phyloP scores from a whole-genome alignment of 257 asterid genomes.

The Paulownia fortunei region DNA sequence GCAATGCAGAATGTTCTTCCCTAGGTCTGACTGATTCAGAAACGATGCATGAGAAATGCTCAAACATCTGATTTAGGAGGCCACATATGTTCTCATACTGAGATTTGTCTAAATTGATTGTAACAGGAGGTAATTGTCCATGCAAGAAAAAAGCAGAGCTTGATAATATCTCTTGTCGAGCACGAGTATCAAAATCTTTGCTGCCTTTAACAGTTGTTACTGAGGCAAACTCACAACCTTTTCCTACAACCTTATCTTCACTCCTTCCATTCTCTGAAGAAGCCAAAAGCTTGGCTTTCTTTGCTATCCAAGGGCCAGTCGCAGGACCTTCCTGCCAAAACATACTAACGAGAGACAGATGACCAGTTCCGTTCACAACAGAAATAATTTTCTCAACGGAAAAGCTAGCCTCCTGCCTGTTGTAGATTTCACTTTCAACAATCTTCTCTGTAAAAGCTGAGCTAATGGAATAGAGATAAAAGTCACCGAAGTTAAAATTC shows the following conservation, averaged over 20 bases:
- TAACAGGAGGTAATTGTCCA: slow-evolving; percentile 65
- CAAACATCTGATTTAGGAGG: slow-evolving; percentile 60
- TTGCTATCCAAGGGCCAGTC: slow-evolving; percentile 86
- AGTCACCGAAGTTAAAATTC: slow-evolving; percentile 62
- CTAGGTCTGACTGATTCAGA: slow-evolving; percentile 46
- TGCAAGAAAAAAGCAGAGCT: slow-evolving; percentile 73
- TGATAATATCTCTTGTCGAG: slow-evolving; percentile 68
- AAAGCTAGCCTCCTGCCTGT: slow-evolving; percentile 47
- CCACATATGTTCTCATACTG: slow-evolving; percentile 57
- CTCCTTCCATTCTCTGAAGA: slow-evolving; percentile 67
- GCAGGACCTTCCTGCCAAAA: slow-evolving; percentile 74
- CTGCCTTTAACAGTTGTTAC: slow-evolving; percentile 71
- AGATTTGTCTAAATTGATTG: slow-evolving; percentile 52
- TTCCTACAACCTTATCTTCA: slow-evolving; percentile 57
- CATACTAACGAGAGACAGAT: slow-evolving; percentile 66
- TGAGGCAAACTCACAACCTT: slow-evolving; percentile 78
- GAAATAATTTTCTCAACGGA: slow-evolving; percentile 64
- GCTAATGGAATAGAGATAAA: slow-evolving; percentile 58
- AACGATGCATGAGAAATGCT: slow-evolving; percentile 46
- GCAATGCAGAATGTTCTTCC: slow-evolving; percentile 53
- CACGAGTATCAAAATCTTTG: slow-evolving; percentile 56
- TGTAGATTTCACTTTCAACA: slow-evolving; percentile 43
- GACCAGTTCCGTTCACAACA: slow-evolving; percentile 46
- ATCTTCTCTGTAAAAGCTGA: slow-evolving; percentile 45
- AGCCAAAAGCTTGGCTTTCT: slow-evolving; percentile 78